Percentiles rank a stretch among this genome's conserved stretches.
phyloP scores from a whole-genome alignment of 352 stramenopile species.

The Globisporangium middletonii region DNA sequence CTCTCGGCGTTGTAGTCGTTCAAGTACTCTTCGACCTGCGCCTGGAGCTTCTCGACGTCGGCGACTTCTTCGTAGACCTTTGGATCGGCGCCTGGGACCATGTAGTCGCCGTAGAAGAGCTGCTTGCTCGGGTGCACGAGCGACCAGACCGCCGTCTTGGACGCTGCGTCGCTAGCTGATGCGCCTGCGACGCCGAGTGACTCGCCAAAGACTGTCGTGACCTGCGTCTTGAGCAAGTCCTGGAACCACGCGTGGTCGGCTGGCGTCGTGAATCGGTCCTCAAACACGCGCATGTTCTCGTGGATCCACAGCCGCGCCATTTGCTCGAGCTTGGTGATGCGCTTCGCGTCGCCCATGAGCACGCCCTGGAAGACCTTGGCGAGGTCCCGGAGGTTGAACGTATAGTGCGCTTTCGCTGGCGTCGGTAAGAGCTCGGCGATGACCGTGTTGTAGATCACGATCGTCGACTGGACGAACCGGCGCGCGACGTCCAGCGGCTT shows the following conservation, averaged over 20 bases:
- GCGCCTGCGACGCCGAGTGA: constrained; percentile 21
- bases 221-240: constrained; percentile 53
- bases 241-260: constrained; percentile 80
- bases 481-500: constrained; percentile 39
- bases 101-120: constrained; percentile 92
- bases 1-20: constrained; percentile 88
- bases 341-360: constrained; percentile 75
- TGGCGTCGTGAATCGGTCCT: constrained; percentile 77
- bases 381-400: constrained; percentile 86
- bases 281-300: constrained; percentile 84
- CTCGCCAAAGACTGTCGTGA: constrained; percentile 48
- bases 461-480: constrained; percentile 64
- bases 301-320: constrained; percentile 77
- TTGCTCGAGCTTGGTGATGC: constrained; percentile 63
- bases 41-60: constrained; percentile 79
- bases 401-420: constrained; percentile 83
- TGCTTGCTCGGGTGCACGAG: constrained; percentile 46
- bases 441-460: constrained; percentile 83
- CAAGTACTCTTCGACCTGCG: constrained; percentile 80
- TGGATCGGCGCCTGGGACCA: constrained; percentile 87
- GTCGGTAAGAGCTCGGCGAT: constrained; percentile 76
- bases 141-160: constrained; percentile 50
- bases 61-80: constrained; percentile 90
- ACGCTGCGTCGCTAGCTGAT: constrained; percentile 7
- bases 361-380: constrained; percentile 86